Conservation (phyloP, 2,329 filamentous ascomycete species). For the Graphilbum ipis-grandicollis region DNA sequence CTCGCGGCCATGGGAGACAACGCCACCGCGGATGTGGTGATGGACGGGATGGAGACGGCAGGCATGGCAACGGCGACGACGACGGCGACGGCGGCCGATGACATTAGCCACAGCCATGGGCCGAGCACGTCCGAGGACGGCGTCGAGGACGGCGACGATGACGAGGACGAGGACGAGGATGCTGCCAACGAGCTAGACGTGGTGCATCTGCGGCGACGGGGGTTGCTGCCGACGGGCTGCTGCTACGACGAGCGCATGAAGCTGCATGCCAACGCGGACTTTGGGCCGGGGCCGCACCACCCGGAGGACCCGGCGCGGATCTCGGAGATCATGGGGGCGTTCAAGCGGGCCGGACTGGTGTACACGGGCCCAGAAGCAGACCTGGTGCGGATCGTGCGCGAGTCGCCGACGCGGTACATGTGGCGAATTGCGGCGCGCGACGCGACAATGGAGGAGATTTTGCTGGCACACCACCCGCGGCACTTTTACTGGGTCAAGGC, state of each 20-base stretch:
- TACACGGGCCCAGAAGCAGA: slow-evolving; percentile 41
- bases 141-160: slow-evolving; percentile 9
- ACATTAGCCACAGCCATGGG: neutral
- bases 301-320: slow-evolving; percentile 90
- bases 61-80: neutral
- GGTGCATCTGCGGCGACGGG: slow-evolving; percentile 21
- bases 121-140: neutral
- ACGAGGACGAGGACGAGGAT: slow-evolving; percentile 19
- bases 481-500: slow-evolving; percentile 66
- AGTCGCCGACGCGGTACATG: slow-evolving; percentile 43
- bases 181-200: slow-evolving; percentile 15
- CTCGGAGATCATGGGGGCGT: slow-evolving; percentile 78
- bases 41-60: slow-evolving; percentile 8
- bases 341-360: slow-evolving; percentile 67
- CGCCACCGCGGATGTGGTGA: slow-evolving; percentile 9
- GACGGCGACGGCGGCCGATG: neutral
- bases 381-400: slow-evolving; percentile 30
- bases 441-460: slow-evolving; percentile 66
- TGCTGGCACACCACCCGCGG: slow-evolving; percentile 55
- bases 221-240: slow-evolving; percentile 51
- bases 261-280: slow-evolving; percentile 75
- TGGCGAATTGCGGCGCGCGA: slow-evolving; percentile 63
- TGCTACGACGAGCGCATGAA: slow-evolving; percentile 95
- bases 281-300: slow-evolving; percentile 58
- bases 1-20: too few species aligned